Evolutionary conservation across 1,284 basidiomycete species (phyloP).

Genomic region (Cystobasidium slooffiae): DNA sequence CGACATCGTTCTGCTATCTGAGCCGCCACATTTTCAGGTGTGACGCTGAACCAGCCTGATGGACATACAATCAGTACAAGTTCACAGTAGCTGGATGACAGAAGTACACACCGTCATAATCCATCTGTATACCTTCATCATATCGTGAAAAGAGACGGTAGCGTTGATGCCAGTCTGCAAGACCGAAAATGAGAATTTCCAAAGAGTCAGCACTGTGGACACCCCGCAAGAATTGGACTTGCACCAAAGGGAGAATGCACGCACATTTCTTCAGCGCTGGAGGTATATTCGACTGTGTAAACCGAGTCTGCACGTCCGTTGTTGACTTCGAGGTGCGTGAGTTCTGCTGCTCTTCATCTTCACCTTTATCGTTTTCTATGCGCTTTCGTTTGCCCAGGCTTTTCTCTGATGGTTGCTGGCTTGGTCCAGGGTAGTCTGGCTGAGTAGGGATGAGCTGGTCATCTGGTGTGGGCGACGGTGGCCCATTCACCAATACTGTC

Average conservation of each 20-base stretch:
- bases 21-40: slow-evolving; percentile 85
- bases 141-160: slow-evolving; percentile 79
- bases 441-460: slow-evolving; percentile 39
- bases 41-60: slow-evolving; percentile 94
- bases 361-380: slow-evolving; percentile 14
- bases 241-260: not conserved
- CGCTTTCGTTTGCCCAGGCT: slow-evolving; percentile 41
- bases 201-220: not conserved
- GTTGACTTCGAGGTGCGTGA: not conserved
- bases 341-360: not conserved
- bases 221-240: too few relatives aligned
- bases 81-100: not conserved
- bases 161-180: slow-evolving; percentile 80
- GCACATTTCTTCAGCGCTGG: slow-evolving; percentile 13
- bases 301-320: slow-evolving; percentile 8
- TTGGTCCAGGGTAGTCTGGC: not conserved
- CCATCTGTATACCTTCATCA: slow-evolving; percentile 63
- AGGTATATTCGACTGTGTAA: slow-evolving; percentile 25
- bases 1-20: slow-evolving; percentile 91
- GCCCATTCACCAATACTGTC: too few relatives aligned
- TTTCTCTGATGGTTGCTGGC: slow-evolving; percentile 28
- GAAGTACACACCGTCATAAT: slow-evolving; percentile 56
- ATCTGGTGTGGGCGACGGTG: slow-evolving; percentile 3
- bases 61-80: slow-evolving; percentile 59
- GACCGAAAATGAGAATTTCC: not conserved